These are phyloP conservation scores for Balamuthia mandrillaris DNA, from an alignment of 208 protist species.

Conservation along the genomic window DNA sequence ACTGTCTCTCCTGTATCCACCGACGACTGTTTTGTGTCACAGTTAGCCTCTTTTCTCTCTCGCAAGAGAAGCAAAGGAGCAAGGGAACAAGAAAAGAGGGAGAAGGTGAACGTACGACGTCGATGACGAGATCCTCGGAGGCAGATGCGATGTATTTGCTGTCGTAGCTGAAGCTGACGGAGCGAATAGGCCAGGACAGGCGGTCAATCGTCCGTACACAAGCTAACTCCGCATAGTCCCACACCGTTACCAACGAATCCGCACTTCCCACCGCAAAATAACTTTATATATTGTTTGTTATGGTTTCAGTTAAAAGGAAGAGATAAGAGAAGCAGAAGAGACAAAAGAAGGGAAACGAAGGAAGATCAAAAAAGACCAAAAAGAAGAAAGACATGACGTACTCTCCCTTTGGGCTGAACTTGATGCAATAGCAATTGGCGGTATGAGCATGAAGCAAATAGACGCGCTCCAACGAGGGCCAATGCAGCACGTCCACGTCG, in stretches of 20 bases:
- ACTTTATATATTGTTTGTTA: neutral
- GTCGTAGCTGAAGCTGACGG: constrained; percentile 53
- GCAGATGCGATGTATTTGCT: constrained; percentile 42
- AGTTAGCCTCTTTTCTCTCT: too few species aligned
- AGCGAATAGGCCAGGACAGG: constrained; percentile 44
- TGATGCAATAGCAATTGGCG: neutral
- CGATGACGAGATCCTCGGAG: constrained; percentile 51
- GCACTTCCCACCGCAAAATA: constrained; percentile 46
- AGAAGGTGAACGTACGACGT: constrained; percentile 19
- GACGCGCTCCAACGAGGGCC: neutral
- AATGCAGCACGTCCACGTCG: constrained; percentile 42
- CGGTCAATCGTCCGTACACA: constrained; percentile 40
- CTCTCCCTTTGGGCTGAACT: neutral
- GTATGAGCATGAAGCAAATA: constrained; percentile 13
- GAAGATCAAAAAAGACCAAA: neutral
- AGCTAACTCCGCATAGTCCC: constrained; percentile 38
- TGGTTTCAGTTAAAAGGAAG: neutral
- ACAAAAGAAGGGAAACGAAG: neutral
- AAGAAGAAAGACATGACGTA: neutral
- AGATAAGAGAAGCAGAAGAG: neutral
- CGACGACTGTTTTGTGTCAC: neutral
- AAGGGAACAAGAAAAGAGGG: too few species aligned
- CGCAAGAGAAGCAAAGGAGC: too few species aligned
- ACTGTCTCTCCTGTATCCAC: constrained; percentile 39
- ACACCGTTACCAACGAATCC: constrained; percentile 50